Evolutionary conservation across 2,329 filamentous ascomycete genomes (phyloP), one percentile per base, ranked within the genome.

Genomic region (Diaporthe sp.): DNA sequence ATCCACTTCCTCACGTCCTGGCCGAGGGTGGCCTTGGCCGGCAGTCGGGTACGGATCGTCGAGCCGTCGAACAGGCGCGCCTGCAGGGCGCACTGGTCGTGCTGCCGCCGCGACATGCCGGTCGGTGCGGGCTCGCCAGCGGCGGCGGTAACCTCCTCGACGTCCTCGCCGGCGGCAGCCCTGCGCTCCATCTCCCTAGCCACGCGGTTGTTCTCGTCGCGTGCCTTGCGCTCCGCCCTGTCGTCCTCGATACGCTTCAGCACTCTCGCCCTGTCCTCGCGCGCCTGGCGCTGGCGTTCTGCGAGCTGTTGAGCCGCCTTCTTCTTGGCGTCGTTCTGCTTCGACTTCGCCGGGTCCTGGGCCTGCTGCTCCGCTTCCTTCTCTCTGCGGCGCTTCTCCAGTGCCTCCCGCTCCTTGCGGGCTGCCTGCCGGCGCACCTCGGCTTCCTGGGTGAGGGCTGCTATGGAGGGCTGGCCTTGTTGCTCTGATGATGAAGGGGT

Each of bases 41-140:
- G 86, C 82, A 98, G 98, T 25, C 90, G 91, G 4, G 88, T 90
- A 55, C 95, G 92, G 25, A 98, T 90, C 2, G 92, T 95, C 15
- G 92, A 93, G 13, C 96, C 96, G 81, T 98, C 95, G 74, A 97
- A 94, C 0, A 98, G 87, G 10, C 96, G 91, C 25, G 98, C 90
- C 80, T 97, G 95, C 1, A 98, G 86, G 25, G 93, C 90, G 78
- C 91, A 92, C 77, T 82, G 79, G 51, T 83, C 82, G 77, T 76
- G 81, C 67, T 77, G 79, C 77, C 34, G 78, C 68, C 58, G 78
- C 72, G 44, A 75, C 42, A 71, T 83, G 55, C 81, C 84, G 72
- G 82, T 81, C 2, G 84, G 81, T 4, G 82, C 61, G 34, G 74
- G 73, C 49, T 75, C 79, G 74, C 81, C 82, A 51, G 82, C 79